phyloP scores from a whole-genome alignment of 371 early-diverging fungal genomes.

The Parasitella parasitica region DNA sequence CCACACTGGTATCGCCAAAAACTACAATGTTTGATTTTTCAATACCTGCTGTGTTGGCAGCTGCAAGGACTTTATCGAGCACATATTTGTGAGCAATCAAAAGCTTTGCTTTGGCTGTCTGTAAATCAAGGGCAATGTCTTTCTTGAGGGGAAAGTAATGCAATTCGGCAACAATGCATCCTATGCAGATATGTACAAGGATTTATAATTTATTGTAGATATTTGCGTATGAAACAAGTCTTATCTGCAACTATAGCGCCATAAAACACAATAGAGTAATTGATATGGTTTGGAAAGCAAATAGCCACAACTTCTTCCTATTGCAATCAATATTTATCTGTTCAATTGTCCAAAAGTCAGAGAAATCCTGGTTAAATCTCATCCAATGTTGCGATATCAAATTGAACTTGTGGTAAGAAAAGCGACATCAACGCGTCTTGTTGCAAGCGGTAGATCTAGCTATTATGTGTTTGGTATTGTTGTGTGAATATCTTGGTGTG shows the following conservation, averaged over 20 bases:
- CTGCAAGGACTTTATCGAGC: conserved; percentile 42
- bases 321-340: not conserved
- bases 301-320: conserved; percentile 65
- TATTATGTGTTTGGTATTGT: no score
- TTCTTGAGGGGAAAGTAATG: conserved; percentile 54
- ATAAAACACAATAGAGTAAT: conserved; percentile 6
- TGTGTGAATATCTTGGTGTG: no score
- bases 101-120: conserved; percentile 58
- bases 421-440: no score
- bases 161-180: conserved; percentile 60
- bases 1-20: conserved; percentile 40
- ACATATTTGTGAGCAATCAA: conserved; percentile 28
- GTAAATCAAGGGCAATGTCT: conserved; percentile 63
- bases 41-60: conserved; percentile 53
- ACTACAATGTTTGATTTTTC: conserved; percentile 45
- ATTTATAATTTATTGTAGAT: no score
- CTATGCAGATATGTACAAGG: conserved; percentile 32
- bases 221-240: no score
- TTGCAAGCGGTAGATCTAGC: no score
- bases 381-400: no score
- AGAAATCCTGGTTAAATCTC: no score
- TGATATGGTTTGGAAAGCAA: conserved; percentile 56
- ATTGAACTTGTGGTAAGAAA: no score
- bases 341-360: not conserved
- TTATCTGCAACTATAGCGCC: conserved; percentile 21